These are phyloP conservation scores for Colletotrichum lentis DNA, from an alignment of 2,329 filamentous ascomycete species.

Conservation along the genomic window DNA sequence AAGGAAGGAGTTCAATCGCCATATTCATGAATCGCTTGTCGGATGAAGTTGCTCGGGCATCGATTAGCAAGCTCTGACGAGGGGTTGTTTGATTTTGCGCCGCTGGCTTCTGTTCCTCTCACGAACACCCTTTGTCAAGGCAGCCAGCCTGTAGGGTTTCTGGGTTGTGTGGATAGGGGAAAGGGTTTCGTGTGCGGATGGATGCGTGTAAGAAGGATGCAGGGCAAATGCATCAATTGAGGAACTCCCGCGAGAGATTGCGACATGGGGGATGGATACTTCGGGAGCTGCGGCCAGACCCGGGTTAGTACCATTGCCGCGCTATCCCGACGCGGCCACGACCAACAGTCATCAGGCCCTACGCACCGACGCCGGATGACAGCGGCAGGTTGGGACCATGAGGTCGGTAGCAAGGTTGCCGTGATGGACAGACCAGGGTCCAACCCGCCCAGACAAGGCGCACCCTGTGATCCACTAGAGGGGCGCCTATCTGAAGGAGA, in stretches of 20 bases:
- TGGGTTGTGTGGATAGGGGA: background rate
- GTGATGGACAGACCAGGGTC: slow-evolving; percentile 5
- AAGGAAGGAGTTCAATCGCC: slow-evolving; percentile 52
- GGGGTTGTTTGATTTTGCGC: background rate
- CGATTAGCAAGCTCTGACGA: background rate
- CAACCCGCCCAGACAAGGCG: slow-evolving; percentile 7
- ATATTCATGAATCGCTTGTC: slow-evolving; percentile 26
- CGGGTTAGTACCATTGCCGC: slow-evolving; percentile 25
- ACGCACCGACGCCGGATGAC: background rate
- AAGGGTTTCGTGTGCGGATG: background rate
- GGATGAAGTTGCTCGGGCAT: background rate
- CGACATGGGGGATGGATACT: slow-evolving; percentile 7
- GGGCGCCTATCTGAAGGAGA: background rate
- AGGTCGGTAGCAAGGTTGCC: slow-evolving; percentile 26
- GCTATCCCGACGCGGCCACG: background rate
- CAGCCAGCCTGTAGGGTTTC: slow-evolving; percentile 16
- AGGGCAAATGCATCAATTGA: background rate
- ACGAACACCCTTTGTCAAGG: slow-evolving; percentile 1
- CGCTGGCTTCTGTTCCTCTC: background rate
- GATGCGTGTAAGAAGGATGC: background rate
- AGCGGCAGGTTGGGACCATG: slow-evolving; percentile 12
- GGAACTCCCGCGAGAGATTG: slow-evolving; percentile 16
- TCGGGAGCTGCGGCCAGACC: background rate
- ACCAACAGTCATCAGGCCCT: background rate
- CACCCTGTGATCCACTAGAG: slow-evolving; percentile 7